These are phyloP conservation scores for Ganoderma sinense DNA, from an alignment of 1,284 basidiomycete genomes.

Conservation along the genomic window DNA sequence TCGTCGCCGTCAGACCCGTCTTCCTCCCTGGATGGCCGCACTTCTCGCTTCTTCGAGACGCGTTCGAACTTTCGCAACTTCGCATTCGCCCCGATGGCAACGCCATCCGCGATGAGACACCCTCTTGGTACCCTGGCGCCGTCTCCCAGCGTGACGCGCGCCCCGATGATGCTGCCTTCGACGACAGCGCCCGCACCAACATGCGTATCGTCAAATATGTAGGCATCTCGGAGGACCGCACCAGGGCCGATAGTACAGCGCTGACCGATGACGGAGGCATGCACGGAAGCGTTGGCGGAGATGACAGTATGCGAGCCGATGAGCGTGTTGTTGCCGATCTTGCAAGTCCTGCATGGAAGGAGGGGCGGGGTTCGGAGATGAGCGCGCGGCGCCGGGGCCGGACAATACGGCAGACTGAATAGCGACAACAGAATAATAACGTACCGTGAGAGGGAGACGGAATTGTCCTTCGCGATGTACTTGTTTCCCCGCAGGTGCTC, in stretches of 20 bases:
- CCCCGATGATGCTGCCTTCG: slow-evolving; percentile 82
- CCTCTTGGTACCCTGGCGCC: slow-evolving; percentile 70
- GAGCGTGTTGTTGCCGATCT: slow-evolving; percentile 83
- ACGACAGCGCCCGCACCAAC: slow-evolving; percentile 84
- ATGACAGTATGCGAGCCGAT: slow-evolving; percentile 79
- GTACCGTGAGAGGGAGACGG: slow-evolving; percentile 80
- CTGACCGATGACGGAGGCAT: slow-evolving; percentile 79
- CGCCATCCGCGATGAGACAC: slow-evolving; percentile 83
- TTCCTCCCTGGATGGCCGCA: slow-evolving; percentile 41
- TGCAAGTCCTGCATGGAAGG: slow-evolving; percentile 66
- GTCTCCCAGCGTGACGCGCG: slow-evolving; percentile 76
- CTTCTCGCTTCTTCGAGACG: slow-evolving; percentile 60
- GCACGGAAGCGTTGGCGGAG: slow-evolving; percentile 67
- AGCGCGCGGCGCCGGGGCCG: background rate
- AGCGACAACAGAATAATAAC: slow-evolving; percentile 24
- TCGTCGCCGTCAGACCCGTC: slow-evolving; percentile 45
- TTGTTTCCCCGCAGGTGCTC: slow-evolving; percentile 87
- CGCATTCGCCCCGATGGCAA: slow-evolving; percentile 80
- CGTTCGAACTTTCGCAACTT: slow-evolving; percentile 75
- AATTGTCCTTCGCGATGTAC: slow-evolving; percentile 82
- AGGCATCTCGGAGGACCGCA: slow-evolving; percentile 74
- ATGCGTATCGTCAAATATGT: slow-evolving; percentile 82
- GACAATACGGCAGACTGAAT: background rate
- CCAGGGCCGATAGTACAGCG: slow-evolving; percentile 74
- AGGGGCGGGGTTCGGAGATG: slow-evolving; percentile 5